phyloP scores from a whole-genome alignment of 148 eudicot genomes.

The Camellia granthamiana region DNA sequence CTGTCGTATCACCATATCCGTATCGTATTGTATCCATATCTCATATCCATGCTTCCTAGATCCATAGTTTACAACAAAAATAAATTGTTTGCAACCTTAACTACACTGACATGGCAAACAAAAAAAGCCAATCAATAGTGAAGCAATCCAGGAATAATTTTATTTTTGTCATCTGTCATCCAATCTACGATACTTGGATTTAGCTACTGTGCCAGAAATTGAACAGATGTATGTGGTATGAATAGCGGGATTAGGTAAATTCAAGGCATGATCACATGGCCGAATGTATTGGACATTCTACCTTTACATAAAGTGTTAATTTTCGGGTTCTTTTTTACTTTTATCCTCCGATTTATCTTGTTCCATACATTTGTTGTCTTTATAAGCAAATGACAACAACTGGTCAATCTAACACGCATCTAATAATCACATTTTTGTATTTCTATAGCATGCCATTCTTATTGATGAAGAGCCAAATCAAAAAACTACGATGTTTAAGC shows the following conservation, averaged over 20 bases:
- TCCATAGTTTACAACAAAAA: neutral
- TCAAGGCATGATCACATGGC: neutral
- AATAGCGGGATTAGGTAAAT: neutral
- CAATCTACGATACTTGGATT: neutral
- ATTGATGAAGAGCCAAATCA: constrained; percentile 1
- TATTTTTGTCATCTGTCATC: neutral
- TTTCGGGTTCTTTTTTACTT: neutral
- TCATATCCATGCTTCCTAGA: too few relatives aligned
- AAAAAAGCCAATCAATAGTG: neutral
- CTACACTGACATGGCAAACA: neutral
- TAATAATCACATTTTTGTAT: neutral
- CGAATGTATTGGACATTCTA: neutral
- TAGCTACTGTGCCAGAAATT: neutral
- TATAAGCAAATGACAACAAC: constrained; percentile 3
- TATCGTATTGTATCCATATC: too few relatives aligned
- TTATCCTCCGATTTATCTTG: neutral
- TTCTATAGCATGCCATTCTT: neutral
- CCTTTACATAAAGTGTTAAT: neutral
- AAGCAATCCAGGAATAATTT: neutral
- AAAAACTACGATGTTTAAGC: constrained; percentile 12
- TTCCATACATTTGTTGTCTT: neutral
- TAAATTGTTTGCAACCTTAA: neutral
- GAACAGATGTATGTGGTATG: neutral
- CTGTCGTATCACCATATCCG: too few relatives aligned
- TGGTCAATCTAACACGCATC: neutral